Evolutionary conservation across 192 early-diverging fungal genomes (phyloP).

Genomic region (Backusella parvicylindrica): DNA sequence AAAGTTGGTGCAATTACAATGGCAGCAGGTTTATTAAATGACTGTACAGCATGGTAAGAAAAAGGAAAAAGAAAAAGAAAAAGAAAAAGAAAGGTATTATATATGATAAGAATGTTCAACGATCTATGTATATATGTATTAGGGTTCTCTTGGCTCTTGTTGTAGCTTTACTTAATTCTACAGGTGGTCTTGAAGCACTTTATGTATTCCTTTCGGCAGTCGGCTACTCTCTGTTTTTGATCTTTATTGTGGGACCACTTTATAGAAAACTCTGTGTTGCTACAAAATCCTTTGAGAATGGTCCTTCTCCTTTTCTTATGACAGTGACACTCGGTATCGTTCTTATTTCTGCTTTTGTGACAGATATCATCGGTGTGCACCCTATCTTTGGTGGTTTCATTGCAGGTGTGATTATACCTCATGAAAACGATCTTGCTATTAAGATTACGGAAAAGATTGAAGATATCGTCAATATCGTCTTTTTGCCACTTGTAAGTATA

Average conservation of each 20-base stretch:
- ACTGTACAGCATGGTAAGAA: conserved; percentile 83
- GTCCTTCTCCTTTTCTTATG: conserved; percentile 58
- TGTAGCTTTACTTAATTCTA: conserved; percentile 80
- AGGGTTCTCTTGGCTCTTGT: conserved; percentile 70
- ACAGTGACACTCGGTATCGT: conserved; percentile 70
- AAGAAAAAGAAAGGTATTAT: too few relatives aligned
- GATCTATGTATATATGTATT: too few relatives aligned
- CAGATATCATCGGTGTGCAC: conserved; percentile 79
- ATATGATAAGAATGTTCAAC: too few relatives aligned
- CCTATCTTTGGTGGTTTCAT: conserved; percentile 94
- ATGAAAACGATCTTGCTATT: conserved; percentile 84
- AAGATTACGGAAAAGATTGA: conserved; percentile 91
- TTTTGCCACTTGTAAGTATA: conserved; percentile 74
- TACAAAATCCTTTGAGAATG: conserved; percentile 55
- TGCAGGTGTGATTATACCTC: conserved; percentile 82
- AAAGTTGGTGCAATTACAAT: conserved; percentile 82
- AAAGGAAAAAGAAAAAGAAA: too few relatives aligned
- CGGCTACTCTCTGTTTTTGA: conserved; percentile 68
- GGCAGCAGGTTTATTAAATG: conserved; percentile 84
- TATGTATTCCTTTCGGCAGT: conserved; percentile 77
- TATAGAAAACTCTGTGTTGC: conserved; percentile 44
- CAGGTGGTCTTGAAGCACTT: conserved; percentile 64
- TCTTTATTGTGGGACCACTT: conserved; percentile 67
- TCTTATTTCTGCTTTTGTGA: conserved; percentile 74
- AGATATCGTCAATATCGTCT: conserved; percentile 83